Conservation (phyloP, 2,329 filamentous ascomycete species). For the Diplocarpon rosae region DNA sequence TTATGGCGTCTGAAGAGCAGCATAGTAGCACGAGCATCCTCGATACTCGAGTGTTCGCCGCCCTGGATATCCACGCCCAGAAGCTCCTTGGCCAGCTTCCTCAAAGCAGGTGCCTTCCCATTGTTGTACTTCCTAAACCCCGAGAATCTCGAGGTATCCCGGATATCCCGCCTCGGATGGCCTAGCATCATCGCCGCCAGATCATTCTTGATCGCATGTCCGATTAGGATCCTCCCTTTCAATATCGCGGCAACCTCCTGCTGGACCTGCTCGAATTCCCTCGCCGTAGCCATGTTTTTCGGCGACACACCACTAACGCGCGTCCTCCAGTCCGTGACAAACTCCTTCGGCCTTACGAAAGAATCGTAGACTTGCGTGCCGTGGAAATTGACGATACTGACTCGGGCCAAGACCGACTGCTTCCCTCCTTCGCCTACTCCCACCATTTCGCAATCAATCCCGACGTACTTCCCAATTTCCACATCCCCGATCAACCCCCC, state of each 20-base stretch:
- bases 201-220: slow-evolving; percentile 75
- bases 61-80: slow-evolving; percentile 51
- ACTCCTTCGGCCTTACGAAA: slow-evolving; percentile 68
- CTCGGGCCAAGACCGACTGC: slow-evolving; percentile 70
- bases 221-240: slow-evolving; percentile 62
- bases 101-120: slow-evolving; percentile 59
- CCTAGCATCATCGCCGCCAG: slow-evolving; percentile 62
- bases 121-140: slow-evolving; percentile 60
- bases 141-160: slow-evolving; percentile 73
- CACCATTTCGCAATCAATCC: slow-evolving; percentile 98
- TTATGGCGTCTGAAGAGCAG: slow-evolving; percentile 76
- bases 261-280: slow-evolving; percentile 69
- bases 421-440: slow-evolving; percentile 63
- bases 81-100: slow-evolving; percentile 44
- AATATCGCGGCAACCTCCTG: slow-evolving; percentile 58
- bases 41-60: slow-evolving; percentile 53
- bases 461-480: slow-evolving; percentile 79
- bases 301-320: slow-evolving; percentile 71
- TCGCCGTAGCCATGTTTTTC: slow-evolving; percentile 57
- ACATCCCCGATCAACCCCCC: slow-evolving; percentile 49
- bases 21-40: slow-evolving; percentile 87
- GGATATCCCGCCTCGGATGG: slow-evolving; percentile 66
- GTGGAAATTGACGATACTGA: slow-evolving; percentile 88
- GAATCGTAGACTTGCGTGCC: slow-evolving; percentile 89
- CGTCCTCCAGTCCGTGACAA: slow-evolving; percentile 85